Evolutionary conservation across 345 rosid genomes (phyloP), one percentile per base, ranked within the genome.

Genomic region (Cardamine resedifolia): DNA sequence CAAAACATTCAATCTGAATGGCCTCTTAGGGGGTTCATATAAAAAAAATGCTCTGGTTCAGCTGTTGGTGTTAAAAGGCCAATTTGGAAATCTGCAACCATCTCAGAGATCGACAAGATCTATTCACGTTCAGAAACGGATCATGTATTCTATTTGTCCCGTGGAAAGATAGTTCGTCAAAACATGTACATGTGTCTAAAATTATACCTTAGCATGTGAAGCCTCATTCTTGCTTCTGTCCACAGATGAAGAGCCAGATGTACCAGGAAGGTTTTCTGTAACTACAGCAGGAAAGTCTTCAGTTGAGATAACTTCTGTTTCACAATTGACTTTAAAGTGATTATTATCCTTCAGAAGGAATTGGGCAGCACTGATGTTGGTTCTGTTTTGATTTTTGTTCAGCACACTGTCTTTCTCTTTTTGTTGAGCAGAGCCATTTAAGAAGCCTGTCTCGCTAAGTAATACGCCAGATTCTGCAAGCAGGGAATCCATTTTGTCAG

Each of bases 171-270:
- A 64, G 38, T 23, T 58, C 21, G 45, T 50, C 51, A 58, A 50
- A 47, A 69, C 21, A 56, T 36, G 67, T 65, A 41, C 56, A 61
- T 27, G 73, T 52, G 63, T 30, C 52, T 38, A 68, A 56, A 52
- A 18, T 20, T 34, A 64, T 75, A 89, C 92, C 92, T 83, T 79
- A 34, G 45, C 33, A 62, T 61, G 66, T 20, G 82, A 76, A 24
- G 55, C 36, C 64, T 77, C 77, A 65, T 71, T 73, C 58, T 45
- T 28, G 64, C 58, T 78, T 70, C 68, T 69, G 38, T 57, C 62
- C 52, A 64, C 4, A 63, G 49, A 28, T 57, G 70, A 63, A 41
- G 84, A 82, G 78, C 78, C 74, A 74, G 68, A 65, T 19, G 34
- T 76, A 78, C 36, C 58, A 70, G 61, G 50, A 72, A 71, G 75